These are phyloP conservation scores for Fusarium illudens DNA, from an alignment of 2,329 filamentous ascomycete genomes.

Conservation along the genomic window DNA sequence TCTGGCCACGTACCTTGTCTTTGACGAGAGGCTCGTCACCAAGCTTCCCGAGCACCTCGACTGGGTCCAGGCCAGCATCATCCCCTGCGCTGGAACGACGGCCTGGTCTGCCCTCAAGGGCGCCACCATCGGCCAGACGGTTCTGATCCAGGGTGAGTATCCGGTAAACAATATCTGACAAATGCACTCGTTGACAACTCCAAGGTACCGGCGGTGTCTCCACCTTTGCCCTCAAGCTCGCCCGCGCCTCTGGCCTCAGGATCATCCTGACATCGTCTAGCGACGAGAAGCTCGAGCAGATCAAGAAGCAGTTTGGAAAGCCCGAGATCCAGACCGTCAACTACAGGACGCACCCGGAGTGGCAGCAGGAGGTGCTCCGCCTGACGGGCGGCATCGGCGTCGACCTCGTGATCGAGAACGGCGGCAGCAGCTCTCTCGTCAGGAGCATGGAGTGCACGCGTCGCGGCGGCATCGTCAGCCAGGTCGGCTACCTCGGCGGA, in stretches of 20 bases:
- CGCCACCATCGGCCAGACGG: conserved; percentile 48
- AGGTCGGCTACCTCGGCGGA: conserved; percentile 53
- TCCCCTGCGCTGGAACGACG: conserved; percentile 56
- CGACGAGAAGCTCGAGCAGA: conserved; percentile 56
- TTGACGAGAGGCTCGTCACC: conserved; percentile 48
- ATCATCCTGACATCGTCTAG: conserved; percentile 62
- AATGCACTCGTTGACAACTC: neutral
- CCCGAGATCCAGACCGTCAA: conserved; percentile 58
- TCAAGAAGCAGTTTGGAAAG: conserved; percentile 51
- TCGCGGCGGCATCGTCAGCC: conserved; percentile 53
- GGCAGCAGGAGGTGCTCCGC: conserved; percentile 55
- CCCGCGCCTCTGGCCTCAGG: conserved; percentile 59
- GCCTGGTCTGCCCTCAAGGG: conserved; percentile 56
- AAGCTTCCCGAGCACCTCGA: conserved; percentile 50
- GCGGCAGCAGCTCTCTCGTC: conserved; percentile 49
- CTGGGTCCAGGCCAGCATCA: conserved; percentile 47
- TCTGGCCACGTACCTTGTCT: conserved; percentile 52
- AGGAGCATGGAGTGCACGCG: conserved; percentile 51
- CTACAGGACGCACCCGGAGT: conserved; percentile 56
- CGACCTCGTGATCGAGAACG: conserved; percentile 59
- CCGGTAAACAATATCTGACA: fast-evolving
- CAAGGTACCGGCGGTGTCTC: conserved; percentile 53
- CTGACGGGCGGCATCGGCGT: conserved; percentile 55
- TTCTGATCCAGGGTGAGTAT: conserved; percentile 53
- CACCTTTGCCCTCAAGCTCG: conserved; percentile 52